Evolutionary conservation across 225 moss, liverwort and hornwort species (phyloP).

Genomic region (Physcomitrellopsis africana): DNA sequence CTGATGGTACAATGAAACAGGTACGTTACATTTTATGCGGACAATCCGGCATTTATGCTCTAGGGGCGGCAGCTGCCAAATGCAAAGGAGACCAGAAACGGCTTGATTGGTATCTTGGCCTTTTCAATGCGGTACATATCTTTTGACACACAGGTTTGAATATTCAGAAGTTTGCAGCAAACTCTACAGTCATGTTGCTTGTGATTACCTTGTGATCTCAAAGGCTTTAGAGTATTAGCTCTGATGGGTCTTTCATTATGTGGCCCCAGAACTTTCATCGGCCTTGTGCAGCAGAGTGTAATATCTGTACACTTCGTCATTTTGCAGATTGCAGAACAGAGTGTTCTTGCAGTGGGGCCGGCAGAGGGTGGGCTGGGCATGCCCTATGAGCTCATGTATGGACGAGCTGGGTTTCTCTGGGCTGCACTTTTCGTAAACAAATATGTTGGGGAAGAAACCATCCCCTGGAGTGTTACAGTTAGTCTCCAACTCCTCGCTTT

Average conservation of each 20-base stretch:
- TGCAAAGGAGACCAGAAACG: slow-evolving; percentile 76
- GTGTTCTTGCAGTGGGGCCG: slow-evolving; percentile 76
- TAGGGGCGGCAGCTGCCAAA: slow-evolving; percentile 89
- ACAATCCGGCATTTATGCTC: slow-evolving; percentile 83
- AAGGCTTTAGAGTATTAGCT: neutral
- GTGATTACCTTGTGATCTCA: neutral
- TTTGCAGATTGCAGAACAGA: slow-evolving; percentile 78
- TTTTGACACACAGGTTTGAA: neutral
- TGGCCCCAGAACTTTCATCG: neutral
- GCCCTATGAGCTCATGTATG: slow-evolving; percentile 66
- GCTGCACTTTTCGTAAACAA: slow-evolving; percentile 88
- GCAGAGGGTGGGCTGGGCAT: slow-evolving; percentile 89
- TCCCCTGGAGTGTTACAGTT: slow-evolving; percentile 77
- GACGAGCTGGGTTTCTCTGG: slow-evolving; percentile 94
- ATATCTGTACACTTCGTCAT: slow-evolving; percentile 11
- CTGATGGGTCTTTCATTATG: neutral
- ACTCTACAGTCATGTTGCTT: neutral
- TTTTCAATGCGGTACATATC: slow-evolving; percentile 75
- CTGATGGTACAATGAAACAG: slow-evolving; percentile 54
- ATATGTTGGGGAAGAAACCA: slow-evolving; percentile 68
- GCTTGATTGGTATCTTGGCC: slow-evolving; percentile 69
- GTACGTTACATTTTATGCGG: slow-evolving; percentile 73
- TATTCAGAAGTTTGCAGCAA: slow-evolving; percentile 16
- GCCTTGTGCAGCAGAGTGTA: slow-evolving; percentile 16
- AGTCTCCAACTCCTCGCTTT: slow-evolving; percentile 28